Base-by-base conservation (phyloP, 106 monocot species). In the Apostasia ramifera region DNA sequence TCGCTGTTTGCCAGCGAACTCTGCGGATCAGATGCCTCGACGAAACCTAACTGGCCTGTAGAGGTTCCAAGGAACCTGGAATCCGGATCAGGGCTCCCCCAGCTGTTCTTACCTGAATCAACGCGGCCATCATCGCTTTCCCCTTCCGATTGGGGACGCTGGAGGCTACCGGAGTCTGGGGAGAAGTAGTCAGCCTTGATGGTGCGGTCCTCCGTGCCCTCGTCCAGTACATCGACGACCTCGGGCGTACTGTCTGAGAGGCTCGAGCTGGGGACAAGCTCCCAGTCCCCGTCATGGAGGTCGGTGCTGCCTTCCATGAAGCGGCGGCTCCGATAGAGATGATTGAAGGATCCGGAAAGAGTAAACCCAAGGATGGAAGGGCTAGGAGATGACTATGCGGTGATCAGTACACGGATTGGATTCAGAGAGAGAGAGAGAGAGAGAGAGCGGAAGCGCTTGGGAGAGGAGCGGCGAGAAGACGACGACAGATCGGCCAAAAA, bases 151-250 rank as follows among this genome's bases (percentile, higher is more conserved):
- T 58, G 59, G 44, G 7, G 8, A 12, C 53, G 10, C 2, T 68
- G 7, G 55, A 6, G 62, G 13, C 44, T 14, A 5, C 44, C 57
- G 40, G 76, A 69, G 5, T 66, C 66, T 2, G 79, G 73, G 3
- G 82, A 55, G 70, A 86, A 86, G 76, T 86, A 86, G 57, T 86
- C 70, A n/a, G 76, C 42, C 9, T 79, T 74, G 73, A 86, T 76
- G 39, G 66, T 68, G 12, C 51, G 68, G n/a, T 58, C 74, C 1
- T 53, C 44, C 4, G 77, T n/a, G 14, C 57, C 60, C 5, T 50
- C 8, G 3, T 50, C 49, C 5, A 5, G 49, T 5, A 61, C 40
- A 44, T 54, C 3, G 52, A 63, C 44, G 41, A 6, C 40, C 41
- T 71, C 46, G 6, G 8, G 13, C 11, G 38, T 57, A 0, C 8